A percentile compares a stretch with the other conserved stretches of the same genome.
Conservation (phyloP, 345 rosid species). For the Citropsis articulata region DNA sequence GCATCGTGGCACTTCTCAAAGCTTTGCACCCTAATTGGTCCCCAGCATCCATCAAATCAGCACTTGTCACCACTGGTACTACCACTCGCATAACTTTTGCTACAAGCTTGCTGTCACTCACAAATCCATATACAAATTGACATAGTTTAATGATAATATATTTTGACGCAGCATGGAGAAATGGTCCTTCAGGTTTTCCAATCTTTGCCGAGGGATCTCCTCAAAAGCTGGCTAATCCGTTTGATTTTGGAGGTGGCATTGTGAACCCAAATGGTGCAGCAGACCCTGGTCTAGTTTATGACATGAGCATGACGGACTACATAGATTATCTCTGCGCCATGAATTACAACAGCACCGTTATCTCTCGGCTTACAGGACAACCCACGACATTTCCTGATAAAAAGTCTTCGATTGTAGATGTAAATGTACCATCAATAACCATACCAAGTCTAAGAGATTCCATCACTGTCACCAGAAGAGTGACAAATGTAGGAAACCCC, state of each 20-base stretch:
- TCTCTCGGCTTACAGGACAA: constrained; percentile 34
- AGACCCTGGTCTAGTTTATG: constrained; percentile 64
- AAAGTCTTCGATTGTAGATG: constrained; percentile 35
- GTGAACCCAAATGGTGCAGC: constrained; percentile 49
- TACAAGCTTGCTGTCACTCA: neutral
- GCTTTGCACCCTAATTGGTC: constrained; percentile 63
- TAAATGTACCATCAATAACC: constrained; percentile 67
- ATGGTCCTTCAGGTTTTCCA: constrained; percentile 40
- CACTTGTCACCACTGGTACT: constrained; percentile 61
- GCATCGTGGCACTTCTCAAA: constrained; percentile 45
- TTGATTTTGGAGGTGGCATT: constrained; percentile 68
- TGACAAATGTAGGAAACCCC: constrained; percentile 53
- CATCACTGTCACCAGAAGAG: constrained; percentile 40
- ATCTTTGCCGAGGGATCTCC: constrained; percentile 55
- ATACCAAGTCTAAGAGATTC: constrained; percentile 44
- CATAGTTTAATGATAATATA: neutral
- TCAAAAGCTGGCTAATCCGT: constrained; percentile 53
- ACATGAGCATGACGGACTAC: constrained; percentile 47
- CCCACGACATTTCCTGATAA: constrained; percentile 22
- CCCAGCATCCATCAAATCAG: constrained; percentile 65
- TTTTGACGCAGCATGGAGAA: constrained; percentile 37
- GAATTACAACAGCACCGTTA: constrained; percentile 42
- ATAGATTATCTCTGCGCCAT: constrained; percentile 53
- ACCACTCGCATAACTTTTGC: neutral
- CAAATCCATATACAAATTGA: constrained; percentile 3